Base-by-base conservation (phyloP, 2,329 filamentous ascomycete species). In the Aspergillus tamarii region DNA sequence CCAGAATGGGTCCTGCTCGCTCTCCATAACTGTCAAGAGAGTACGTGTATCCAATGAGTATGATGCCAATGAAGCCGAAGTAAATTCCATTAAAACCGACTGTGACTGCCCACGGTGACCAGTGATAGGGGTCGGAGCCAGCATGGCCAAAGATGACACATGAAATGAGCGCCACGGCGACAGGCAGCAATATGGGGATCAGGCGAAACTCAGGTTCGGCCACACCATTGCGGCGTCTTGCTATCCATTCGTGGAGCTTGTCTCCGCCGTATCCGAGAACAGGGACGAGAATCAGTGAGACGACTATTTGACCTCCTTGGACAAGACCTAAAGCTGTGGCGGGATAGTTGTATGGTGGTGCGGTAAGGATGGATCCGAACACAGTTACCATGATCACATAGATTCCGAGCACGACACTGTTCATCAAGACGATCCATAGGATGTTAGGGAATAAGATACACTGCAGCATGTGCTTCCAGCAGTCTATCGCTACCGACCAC, bases 321-420 rank as follows among this genome's bases (percentile, higher is more conserved):
- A 41, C 39, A 3, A 41, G 39, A 8, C 39, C 39, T 9, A 41
- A n/a, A 41, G 39, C 39, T n/a, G 39, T 41, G 39, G 39, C 39
- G 7, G 39, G 39, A n/a, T 41, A 41, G 7, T n/a, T 41, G 39
- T 41, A 41, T 41, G 39, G 39, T 14, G 39, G 39, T 2, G 39
- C 39, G 1, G 7, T 41, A 9, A 41, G 39, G 14, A 41, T 41
- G 39, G 16, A 19, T 19, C 39, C 36, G 36, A 59, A 66, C 12
- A 60, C 62, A 3, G 64, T 59, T 6, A 57, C 53, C 8, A 60
- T 59, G 52, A 66, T 64, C 28, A 66, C 61, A 26, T 66, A 66
- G 55, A 64, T 63, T 0, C 64, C 64, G 6, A 66, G 56, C 21
- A 60, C 53, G 50, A 63, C 61, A 12, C 64, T 63, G 26, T 66